Evolutionary conservation across 805 yeast species (phyloP).

Genomic region (Candida caryicola): DNA sequence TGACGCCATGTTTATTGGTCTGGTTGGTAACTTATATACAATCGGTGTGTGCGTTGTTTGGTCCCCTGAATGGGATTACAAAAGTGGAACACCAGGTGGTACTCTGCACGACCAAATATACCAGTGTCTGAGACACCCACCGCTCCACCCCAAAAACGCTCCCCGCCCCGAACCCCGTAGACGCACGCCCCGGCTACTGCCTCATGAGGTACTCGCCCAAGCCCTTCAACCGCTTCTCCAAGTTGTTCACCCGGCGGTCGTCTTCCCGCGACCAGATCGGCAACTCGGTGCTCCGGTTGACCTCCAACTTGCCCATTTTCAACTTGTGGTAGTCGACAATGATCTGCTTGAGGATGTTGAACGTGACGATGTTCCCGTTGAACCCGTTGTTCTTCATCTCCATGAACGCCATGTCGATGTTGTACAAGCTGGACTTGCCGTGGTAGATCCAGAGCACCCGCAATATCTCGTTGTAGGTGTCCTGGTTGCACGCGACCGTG

Average conservation of each 20-base stretch:
- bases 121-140: no score
- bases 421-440: constrained; percentile 36
- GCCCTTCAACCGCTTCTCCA: constrained; percentile 15
- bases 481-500: constrained; percentile 37
- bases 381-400: constrained; percentile 45
- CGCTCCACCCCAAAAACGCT: no score
- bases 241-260: constrained; percentile 26
- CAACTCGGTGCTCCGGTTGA: constrained; percentile 18
- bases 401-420: constrained; percentile 30
- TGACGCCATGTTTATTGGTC: constrained; percentile 5
- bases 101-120: no score
- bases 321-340: constrained; percentile 33
- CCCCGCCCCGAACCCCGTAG: no score
- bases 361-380: constrained; percentile 34
- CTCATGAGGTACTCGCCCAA: constrained; percentile 4
- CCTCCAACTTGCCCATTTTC: constrained; percentile 27
- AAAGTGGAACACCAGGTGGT: no score
- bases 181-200: no score
- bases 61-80: no score
- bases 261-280: constrained; percentile 41
- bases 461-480: constrained; percentile 39
- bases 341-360: constrained; percentile 33
- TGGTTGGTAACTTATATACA: no score
- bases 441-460: constrained; percentile 35
- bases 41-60: no score